Evolutionary conservation across 495 filamentous ascomycete species (phyloP), one percentile per base, ranked within the genome.

Genomic region (Penicillium cosmopolitanum): DNA sequence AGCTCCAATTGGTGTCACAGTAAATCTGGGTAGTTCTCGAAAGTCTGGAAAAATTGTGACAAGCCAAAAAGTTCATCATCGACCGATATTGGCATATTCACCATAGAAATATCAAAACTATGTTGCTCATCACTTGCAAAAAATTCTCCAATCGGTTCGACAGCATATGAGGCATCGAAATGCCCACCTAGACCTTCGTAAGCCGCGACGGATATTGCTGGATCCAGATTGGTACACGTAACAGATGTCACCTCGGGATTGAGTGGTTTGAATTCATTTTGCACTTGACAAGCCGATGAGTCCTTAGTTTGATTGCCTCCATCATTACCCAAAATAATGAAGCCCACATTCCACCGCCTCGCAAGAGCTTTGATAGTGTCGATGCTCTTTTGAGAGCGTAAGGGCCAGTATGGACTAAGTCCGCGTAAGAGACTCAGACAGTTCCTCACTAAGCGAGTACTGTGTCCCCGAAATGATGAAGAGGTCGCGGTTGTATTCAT

Each of bases 401-500:
- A 23, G 2, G 13, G 8, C 57, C 57, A 60, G 23, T 60, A 53
- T 11, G 23, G 19, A 18, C 51, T 19, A 4, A 55, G 21, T 8
- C 53, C 46, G 4, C 16, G 11, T 31, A 60, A 23, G 10, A 60
- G 12, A 19, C 7, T n/a, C 5, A 60, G 21, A 40, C 44, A 60
- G 5, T 19, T 43, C 33, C 58, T 33, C 4, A 60, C 51, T 21
- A 52, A 55, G 3, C 52, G 52, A 13, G 58, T 60, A 23, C 52
- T 60, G 19, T 50, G 42, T 10, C 58, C 16, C 12, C 58, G 44
- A 2, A 60, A 35, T n/a, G 52, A 23, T 11, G 31, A 28, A 5
- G 51, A 55, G 19, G 47, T 55, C 1, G 51, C 50, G 2, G 58
- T 60, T 10, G 51, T 46, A 44, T 60, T 60, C 51, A 60, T 60